Percentiles rank a stretch among this genome's conserved stretches.
These are phyloP conservation scores for Colletotrichum filicis DNA, from an alignment of 2,329 filamentous ascomycete genomes.

Conservation along the genomic window DNA sequence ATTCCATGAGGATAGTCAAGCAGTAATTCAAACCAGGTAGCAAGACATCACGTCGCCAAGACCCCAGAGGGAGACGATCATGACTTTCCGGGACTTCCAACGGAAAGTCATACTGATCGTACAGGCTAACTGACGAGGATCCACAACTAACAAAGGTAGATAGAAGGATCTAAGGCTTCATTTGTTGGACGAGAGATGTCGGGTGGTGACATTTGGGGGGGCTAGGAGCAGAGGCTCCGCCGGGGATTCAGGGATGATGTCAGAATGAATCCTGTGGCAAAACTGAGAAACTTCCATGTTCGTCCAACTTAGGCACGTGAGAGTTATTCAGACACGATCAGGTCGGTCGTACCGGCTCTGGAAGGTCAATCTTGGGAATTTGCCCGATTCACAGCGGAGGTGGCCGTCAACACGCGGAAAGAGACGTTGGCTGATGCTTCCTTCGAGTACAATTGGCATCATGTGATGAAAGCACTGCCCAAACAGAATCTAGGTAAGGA, in stretches of 20 bases:
- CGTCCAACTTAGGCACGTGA: neutral
- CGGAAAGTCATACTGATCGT: too few species aligned
- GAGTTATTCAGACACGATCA: too few species aligned
- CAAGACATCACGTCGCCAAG: constrained; percentile 11
- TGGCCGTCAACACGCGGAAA: neutral
- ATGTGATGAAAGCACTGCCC: too few species aligned
- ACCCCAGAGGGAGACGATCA: constrained; percentile 3
- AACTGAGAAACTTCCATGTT: neutral
- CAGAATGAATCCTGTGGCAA: constrained; percentile 31
- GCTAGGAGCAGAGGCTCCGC: constrained; percentile 14
- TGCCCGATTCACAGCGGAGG: neutral
- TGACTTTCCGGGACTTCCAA: neutral
- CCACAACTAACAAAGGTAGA: neutral
- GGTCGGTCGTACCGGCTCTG: neutral
- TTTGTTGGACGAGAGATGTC: neutral
- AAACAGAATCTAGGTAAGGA: too few species aligned
- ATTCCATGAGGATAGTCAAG: neutral
- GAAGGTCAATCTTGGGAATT: neutral
- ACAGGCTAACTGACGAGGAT: too few species aligned
- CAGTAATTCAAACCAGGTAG: neutral
- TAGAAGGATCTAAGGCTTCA: neutral
- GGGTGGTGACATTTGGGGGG: neutral
- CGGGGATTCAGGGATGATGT: constrained; percentile 4
- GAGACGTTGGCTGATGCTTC: neutral
- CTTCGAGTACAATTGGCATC: too few species aligned